Evolutionary conservation across 2,329 filamentous ascomycete species (phyloP), one percentile per base, ranked within the genome.

Genomic region (Lasiodiplodia sp.): DNA sequence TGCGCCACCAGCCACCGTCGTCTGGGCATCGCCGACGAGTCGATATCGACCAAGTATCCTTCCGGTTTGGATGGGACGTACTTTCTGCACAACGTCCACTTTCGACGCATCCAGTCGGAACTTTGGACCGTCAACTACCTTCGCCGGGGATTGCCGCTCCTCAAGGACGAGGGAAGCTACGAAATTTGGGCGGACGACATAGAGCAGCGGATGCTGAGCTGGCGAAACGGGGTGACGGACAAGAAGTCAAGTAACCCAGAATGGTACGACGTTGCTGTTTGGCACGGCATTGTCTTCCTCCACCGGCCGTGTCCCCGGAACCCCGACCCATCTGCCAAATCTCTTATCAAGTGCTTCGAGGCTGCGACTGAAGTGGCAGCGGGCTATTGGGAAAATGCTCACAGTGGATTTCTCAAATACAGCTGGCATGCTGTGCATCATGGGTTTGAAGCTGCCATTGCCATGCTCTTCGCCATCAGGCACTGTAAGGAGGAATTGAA

Each of bases 71-170:
- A 68, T 3, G 60, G 47, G 6, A 51, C 58, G 12, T 68, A 64
- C 31, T 68, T 68, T 51, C n/a, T 68, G 23, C 37, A 68, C n/a
- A 68, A 65, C 55, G 47, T 68, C 38, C 52, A 25, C 1, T 65
- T 68, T 28, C 49, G 67, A 8, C 58, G 67, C 2, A 68, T 68
- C 28, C 67, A 68, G 51, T 68, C 67, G 3, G 67, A 68, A 31
- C 67, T 68, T 31, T 68, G 67, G 67, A 68, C 67, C 2, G 67
- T 68, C 6, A 68, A 68, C 37, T 68, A 68, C 28, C 52, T 68
- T 16, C 58, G 58, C 28, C 58, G 60, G 7, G 67, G 60, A 3
- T 23, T 65, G 31, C 58, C 67, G 2, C 58, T 65, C 5, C 40
- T 64, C 40, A 51, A 62, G 3, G 58, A 68, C 3, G 51, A 56